Evolutionary conservation across 1,284 basidiomycete species (phyloP).

Genomic region (Boletellus sp.): DNA sequence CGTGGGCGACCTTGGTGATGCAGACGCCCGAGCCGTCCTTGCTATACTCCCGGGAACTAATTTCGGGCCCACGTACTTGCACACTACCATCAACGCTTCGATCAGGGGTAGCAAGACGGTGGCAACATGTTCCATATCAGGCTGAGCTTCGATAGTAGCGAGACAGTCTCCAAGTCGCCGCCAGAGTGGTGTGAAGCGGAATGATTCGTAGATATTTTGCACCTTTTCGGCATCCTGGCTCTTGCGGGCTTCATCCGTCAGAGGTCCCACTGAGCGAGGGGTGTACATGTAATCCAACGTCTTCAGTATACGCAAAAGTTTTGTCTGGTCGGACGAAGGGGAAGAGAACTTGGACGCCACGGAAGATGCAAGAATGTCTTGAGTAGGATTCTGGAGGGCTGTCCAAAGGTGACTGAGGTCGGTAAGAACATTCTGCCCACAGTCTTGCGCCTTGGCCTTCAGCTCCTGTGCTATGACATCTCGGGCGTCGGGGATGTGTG

Average conservation of each 20-base stretch:
- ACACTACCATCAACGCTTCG: constrained; percentile 96
- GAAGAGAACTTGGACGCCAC: constrained; percentile 87
- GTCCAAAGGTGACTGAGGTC: constrained; percentile 76
- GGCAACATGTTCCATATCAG: constrained; percentile 82
- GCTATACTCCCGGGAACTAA: constrained; percentile 39
- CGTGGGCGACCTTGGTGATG: constrained; percentile 64
- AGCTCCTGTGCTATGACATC: constrained; percentile 87
- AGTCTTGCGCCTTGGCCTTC: constrained; percentile 78
- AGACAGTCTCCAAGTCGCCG: constrained; percentile 82
- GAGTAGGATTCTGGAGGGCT: constrained; percentile 55
- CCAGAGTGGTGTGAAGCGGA: constrained; percentile 87
- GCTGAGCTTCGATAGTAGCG: constrained; percentile 73
- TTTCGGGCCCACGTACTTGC: constrained; percentile 84
- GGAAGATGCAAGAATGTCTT: constrained; percentile 58
- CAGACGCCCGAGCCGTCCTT: constrained; percentile 53
- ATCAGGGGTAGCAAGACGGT: constrained; percentile 90
- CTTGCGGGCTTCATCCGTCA: constrained; percentile 38
- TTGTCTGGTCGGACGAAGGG: constrained; percentile 89
- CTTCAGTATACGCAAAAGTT: constrained; percentile 88
- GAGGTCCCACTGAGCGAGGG: constrained; percentile 49
- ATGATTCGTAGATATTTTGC: constrained; percentile 81
- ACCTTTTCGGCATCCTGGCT: constrained; percentile 74
- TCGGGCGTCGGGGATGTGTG: constrained; percentile 81
- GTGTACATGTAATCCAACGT: constrained; percentile 95
- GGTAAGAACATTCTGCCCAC: constrained; percentile 67